Evolutionary conservation across 805 yeast genomes (phyloP), one percentile per base, ranked within the genome.

Genomic region (Lachancea cidri): DNA sequence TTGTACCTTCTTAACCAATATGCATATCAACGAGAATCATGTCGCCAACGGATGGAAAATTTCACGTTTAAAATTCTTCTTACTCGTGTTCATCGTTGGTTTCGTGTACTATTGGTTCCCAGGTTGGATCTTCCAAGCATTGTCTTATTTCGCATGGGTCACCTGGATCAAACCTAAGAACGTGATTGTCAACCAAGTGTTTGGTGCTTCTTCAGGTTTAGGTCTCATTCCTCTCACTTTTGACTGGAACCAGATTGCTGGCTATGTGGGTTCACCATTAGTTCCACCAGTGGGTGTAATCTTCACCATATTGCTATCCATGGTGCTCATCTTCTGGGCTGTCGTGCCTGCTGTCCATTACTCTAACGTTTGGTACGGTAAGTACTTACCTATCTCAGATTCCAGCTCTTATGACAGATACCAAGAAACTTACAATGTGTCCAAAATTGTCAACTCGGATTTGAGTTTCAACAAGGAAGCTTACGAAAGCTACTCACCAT

Each of bases 201-300:
- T 82, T 49, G 91, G 91, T 36, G 67, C 74, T 5, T 46, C 63
- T 7, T 62, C 76, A 13, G 89, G 89, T 11, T 62, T 81, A 44
- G 87, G 86, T 16, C 54, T 79, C 55, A 59, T 79, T 48, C 88
- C 88, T 8, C 57, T 80, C 34, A 76, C 83, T 14, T 79, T 82
- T 52, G 86, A 81, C 60, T 82, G 86, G 86, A 73, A 44, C 29
- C 48, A 46, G 27, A 48, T 44, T 53, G 79, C 79, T 51, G 70
- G 65, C 24, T 73, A 70, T 60, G 62, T 76, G 47, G 80, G 80
- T 14, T 74, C 81, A 16, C 86, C 87, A 8, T 68, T 82, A 54
- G 68, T 79, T 40, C 81, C 85, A 7, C 86, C 87, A 15, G 65
- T 71, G 16, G 66, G 68, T 41, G 71, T 74, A 4, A 57, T 67